Evolutionary conservation across 108 stramenopile genomes (phyloP).

Genomic region (Cylindrotheca fusiformis): DNA sequence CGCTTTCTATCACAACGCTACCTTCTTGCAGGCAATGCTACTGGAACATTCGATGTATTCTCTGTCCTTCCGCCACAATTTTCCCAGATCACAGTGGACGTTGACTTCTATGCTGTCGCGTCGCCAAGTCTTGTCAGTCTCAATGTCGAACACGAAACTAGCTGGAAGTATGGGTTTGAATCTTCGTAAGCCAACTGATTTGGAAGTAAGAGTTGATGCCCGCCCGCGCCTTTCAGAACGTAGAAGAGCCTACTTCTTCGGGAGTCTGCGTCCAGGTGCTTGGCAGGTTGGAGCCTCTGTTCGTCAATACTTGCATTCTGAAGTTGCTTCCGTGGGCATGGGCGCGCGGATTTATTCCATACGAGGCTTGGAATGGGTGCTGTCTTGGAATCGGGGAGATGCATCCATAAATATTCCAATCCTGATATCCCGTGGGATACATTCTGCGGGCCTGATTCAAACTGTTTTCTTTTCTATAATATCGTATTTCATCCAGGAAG

Average conservation of each 20-base stretch:
- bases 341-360: conserved; percentile 25
- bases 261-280: conserved; percentile 15
- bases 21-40: conserved; percentile 12
- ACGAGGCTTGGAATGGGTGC: conserved; percentile 40
- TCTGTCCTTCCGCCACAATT: conserved; percentile 16
- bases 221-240: conserved; percentile 17
- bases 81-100: conserved; percentile 16
- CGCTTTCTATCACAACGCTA: conserved; percentile 21
- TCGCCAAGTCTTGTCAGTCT: conserved; percentile 17
- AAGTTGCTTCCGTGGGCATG: conserved; percentile 30
- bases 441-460: conserved; percentile 13
- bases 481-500: conserved; percentile 35
- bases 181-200: conserved; percentile 13
- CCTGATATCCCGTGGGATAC: conserved; percentile 11
- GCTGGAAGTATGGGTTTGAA: conserved; percentile 12
- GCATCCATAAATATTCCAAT: conserved; percentile 38
- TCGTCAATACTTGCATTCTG: conserved; percentile 32
- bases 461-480: conserved; percentile 28
- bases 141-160: conserved; percentile 20
- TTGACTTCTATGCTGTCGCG: conserved; percentile 25
- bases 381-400: conserved; percentile 39
- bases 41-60: conserved; percentile 27
- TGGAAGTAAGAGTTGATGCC: conserved; percentile 13
- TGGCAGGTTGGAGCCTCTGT: conserved; percentile 32
- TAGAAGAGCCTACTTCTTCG: conserved; percentile 12